Percentiles rank a stretch among this genome's conserved stretches.
These are phyloP conservation scores for Cordyceps javanica DNA, from an alignment of 2,329 filamentous ascomycete genomes.

Conservation along the genomic window DNA sequence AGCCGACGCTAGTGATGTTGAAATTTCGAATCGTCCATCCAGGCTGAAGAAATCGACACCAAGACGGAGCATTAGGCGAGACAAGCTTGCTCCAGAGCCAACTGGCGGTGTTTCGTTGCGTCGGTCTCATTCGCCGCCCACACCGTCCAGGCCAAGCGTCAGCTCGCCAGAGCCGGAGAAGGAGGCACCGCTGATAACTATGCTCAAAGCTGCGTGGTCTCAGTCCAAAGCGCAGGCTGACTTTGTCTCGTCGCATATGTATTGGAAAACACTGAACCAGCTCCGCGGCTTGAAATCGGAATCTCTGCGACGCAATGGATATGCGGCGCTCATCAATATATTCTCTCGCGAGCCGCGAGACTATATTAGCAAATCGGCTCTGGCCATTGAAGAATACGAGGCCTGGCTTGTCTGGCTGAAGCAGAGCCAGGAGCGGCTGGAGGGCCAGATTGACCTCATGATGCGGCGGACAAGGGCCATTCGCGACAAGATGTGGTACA, in stretches of 20 bases:
- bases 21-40: constrained; percentile 65
- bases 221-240: constrained; percentile 75
- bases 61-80: constrained; percentile 38
- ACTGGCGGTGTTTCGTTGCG: constrained; percentile 6
- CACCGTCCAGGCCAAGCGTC: neutral
- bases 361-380: constrained; percentile 61
- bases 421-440: constrained; percentile 72
- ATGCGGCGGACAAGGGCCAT: constrained; percentile 67
- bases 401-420: constrained; percentile 80
- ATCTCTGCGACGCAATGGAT: constrained; percentile 60
- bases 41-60: constrained; percentile 53
- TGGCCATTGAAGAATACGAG: constrained; percentile 71
- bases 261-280: constrained; percentile 76
- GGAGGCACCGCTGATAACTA: constrained; percentile 45
- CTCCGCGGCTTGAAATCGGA: constrained; percentile 57
- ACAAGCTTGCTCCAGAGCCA: constrained; percentile 3
- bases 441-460: constrained; percentile 67
- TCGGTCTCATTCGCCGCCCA: neutral
- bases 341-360: constrained; percentile 67
- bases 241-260: constrained; percentile 77
- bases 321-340: constrained; percentile 65
- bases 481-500: constrained; percentile 98
- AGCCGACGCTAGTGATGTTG: constrained; percentile 51
- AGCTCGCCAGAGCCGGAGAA: constrained; percentile 19
- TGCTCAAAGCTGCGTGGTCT: constrained; percentile 70